Percentiles rank a stretch among this genome's conserved stretches.
Conservation (phyloP, 2,329 filamentous ascomycete species). For the Macrophomina pseudophaseolina region DNA sequence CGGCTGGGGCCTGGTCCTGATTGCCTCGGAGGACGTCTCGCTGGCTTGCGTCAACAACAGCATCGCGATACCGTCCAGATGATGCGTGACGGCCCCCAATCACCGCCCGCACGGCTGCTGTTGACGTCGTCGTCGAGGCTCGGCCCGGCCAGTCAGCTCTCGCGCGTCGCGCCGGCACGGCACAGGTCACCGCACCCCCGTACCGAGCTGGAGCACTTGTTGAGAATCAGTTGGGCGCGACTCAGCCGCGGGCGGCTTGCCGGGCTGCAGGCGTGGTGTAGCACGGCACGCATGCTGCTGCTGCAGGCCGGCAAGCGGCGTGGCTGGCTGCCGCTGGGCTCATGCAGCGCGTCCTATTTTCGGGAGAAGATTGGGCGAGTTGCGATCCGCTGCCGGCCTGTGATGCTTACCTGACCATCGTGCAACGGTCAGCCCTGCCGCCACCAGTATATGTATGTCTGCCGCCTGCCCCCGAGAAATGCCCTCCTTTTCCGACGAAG, state of each 20-base stretch:
- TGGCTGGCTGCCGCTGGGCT: constrained; percentile 6
- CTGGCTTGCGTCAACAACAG: not conserved
- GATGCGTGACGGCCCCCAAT: constrained; percentile 18
- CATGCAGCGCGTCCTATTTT: constrained; percentile 14
- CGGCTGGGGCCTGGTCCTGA: not conserved
- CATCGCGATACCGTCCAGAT: not conserved
- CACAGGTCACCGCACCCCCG: constrained; percentile 5
- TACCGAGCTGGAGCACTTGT: constrained; percentile 1
- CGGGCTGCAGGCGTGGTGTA: not conserved
- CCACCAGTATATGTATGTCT: not conserved
- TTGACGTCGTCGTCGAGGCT: constrained; percentile 15
- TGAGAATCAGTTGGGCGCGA: constrained; percentile 4
- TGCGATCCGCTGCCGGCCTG: constrained; percentile 12
- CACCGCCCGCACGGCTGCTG: not conserved
- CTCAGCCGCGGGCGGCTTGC: constrained; percentile 20
- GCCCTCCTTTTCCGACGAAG: not conserved
- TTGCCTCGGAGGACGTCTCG: not conserved
- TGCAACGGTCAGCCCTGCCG: constrained; percentile 20
- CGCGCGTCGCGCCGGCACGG: not conserved
- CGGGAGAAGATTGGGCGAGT: not conserved
- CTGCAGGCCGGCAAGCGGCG: constrained; percentile 7
- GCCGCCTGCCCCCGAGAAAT: not conserved
- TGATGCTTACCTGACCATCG: constrained; percentile 7
- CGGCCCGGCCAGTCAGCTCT: constrained; percentile 20
- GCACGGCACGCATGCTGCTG: not conserved